A percentile compares a stretch with the other conserved stretches of the same genome.
Evolutionary conservation across 371 early-diverging fungal genomes (phyloP).

Genomic region (Lichtheimia corymbifera): DNA sequence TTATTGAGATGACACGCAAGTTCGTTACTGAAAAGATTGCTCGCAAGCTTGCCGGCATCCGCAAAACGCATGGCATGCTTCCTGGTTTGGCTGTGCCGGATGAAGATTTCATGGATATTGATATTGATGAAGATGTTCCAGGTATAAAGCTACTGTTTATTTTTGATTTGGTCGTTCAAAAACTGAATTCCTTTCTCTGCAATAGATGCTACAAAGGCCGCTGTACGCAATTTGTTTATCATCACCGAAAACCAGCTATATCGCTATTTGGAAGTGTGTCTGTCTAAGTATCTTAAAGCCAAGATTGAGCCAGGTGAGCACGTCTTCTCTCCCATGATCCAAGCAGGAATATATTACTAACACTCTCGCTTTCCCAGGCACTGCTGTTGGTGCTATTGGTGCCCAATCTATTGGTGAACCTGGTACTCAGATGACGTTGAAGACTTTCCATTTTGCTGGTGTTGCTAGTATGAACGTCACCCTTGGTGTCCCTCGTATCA

Average conservation of each 20-base stretch:
- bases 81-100: conserved; percentile 60
- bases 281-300: conserved; percentile 83
- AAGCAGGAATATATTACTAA: not conserved
- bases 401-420: conserved; percentile 99
- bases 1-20: conserved; percentile 57
- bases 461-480: conserved; percentile 99
- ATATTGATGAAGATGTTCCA: conserved; percentile 56
- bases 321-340: not conserved
- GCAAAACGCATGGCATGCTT: conserved; percentile 50
- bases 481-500: conserved; percentile 99
- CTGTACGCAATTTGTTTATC: conserved; percentile 66
- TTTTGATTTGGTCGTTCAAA: not conserved
- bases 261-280: conserved; percentile 78
- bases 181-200: not conserved
- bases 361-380: conserved; percentile 28
- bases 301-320: conserved; percentile 86
- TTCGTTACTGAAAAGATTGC: conserved; percentile 63
- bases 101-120: conserved; percentile 66
- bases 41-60: conserved; percentile 46
- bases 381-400: conserved; percentile 97
- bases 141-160: conserved; percentile 11
- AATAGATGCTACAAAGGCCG: conserved; percentile 44
- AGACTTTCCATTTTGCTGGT: conserved; percentile 99
- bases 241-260: conserved; percentile 78
- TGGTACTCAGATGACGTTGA: conserved; percentile 99